phyloP scores from a whole-genome alignment of 441 rosid species.

The Bocquillonia castaneifolia region DNA sequence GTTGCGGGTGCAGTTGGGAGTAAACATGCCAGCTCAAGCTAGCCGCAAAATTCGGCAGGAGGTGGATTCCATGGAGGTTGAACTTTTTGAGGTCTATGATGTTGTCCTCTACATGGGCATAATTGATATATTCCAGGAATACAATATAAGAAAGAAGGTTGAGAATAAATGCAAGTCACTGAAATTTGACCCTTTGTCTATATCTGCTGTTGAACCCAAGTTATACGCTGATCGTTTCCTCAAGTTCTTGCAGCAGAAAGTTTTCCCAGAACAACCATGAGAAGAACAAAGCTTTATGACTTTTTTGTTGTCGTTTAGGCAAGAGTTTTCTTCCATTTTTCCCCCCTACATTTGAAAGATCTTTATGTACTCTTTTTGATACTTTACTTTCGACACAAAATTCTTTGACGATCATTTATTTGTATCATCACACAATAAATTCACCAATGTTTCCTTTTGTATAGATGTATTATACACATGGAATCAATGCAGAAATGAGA shows the following conservation, averaged over 20 bases:
- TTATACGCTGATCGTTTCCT: conserved; percentile 68
- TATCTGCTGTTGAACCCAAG: conserved; percentile 75
- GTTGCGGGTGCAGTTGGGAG: conserved; percentile 91
- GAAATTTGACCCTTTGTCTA: conserved; percentile 48
- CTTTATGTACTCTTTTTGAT: neutral
- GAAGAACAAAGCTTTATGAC: neutral
- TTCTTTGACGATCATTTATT: conserved; percentile 3
- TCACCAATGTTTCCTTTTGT: neutral
- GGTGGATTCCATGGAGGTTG: conserved; percentile 45
- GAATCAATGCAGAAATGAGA: neutral
- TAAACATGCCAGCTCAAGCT: conserved; percentile 96
- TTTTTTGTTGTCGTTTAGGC: conserved; percentile 9
- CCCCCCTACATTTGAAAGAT: neutral
- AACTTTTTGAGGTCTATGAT: conserved; percentile 74
- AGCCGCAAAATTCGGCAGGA: conserved; percentile 44
- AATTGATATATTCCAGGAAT: conserved; percentile 81
- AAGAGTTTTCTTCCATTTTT: neutral
- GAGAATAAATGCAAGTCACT: conserved; percentile 72
- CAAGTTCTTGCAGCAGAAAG: conserved; percentile 57
- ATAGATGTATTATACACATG: neutral
- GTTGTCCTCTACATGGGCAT: conserved; percentile 97
- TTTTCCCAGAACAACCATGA: conserved; percentile 52
- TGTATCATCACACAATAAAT: conserved; percentile 11
- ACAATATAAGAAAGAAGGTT: conserved; percentile 62
- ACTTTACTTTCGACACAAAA: conserved; percentile 1